Evolutionary conservation across 768 basidiomycete genomes (phyloP).

Genomic region (Boletus huronensis): DNA sequence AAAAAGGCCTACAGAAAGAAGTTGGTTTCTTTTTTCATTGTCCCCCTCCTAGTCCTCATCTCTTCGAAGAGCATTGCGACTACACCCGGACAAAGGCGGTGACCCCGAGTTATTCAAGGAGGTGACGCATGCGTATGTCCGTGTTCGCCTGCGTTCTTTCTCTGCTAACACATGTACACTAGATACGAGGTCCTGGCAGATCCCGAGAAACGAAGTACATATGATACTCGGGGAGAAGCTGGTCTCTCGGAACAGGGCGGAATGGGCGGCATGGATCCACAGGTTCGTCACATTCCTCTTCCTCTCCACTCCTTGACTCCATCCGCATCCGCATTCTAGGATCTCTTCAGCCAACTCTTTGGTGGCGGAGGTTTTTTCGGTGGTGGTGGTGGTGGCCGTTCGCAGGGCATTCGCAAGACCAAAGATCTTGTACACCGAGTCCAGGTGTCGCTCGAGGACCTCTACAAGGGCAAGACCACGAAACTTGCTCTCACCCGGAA

Average conservation of each 20-base stretch:
- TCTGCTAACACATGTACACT: constrained; percentile 5
- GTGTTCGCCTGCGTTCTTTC: not conserved
- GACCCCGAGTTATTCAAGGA: constrained; percentile 98
- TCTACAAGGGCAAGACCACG: constrained; percentile 98
- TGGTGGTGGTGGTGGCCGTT: constrained; percentile 55
- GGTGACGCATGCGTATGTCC: constrained; percentile 86
- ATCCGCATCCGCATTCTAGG: constrained; percentile 40
- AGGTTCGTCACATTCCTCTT: constrained; percentile 46
- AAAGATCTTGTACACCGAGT: constrained; percentile 99
- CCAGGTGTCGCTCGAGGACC: constrained; percentile 93
- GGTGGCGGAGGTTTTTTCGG: constrained; percentile 82
- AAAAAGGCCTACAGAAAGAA: constrained; percentile 97
- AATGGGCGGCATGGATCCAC: constrained; percentile 96
- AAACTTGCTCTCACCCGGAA: constrained; percentile 97
- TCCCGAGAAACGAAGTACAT: constrained; percentile 71
- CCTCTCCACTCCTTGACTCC: not conserved
- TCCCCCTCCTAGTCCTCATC: constrained; percentile 2
- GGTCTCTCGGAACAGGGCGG: constrained; percentile 83
- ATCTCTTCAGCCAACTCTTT: constrained; percentile 96
- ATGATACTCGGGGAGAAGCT: constrained; percentile 91
- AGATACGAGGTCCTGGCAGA: constrained; percentile 96
- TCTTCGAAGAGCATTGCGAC: constrained; percentile 62
- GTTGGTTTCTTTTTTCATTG: constrained; percentile 36
- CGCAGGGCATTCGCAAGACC: constrained; percentile 81
- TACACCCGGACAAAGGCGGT: constrained; percentile 93